Base-by-base conservation (phyloP, 108 stramenopile genomes). In the Cyclotella sp. region DNA sequence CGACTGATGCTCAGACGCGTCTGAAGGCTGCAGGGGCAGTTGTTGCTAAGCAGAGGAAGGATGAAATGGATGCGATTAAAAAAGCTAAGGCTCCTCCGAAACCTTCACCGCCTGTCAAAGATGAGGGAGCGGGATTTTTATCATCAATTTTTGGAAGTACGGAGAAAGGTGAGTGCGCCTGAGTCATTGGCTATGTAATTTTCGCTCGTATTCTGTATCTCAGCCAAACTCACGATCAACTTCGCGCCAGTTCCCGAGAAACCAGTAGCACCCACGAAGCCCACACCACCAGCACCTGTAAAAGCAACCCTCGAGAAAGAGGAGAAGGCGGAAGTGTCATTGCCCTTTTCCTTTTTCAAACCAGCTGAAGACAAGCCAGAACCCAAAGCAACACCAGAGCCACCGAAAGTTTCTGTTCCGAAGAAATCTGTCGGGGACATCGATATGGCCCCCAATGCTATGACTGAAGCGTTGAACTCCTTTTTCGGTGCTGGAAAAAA, bases 391-490 rank as follows among this genome's bases (percentile, higher is more conserved):
- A 34, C 28, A 28, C 29, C 46, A 30, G n/a, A 52, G 1, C 49
- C 67, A 19, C 49, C 22, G 10, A 52, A 40, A 30, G 9, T 16
- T 0, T 19, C 67, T 15, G 19, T 29, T 9, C 67, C 67, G n/a
- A 68, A 51, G 16, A 68, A 68, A 68, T 28, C 49, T 22, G 57
- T 27, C 24, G 26, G 14, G 8, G 72, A 82, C 2, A 60, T 81
- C 53, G 46, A 72, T 52, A 72, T 77, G 63, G 79, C 75, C 44
- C 73, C 77, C 0, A 80, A 81, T 53, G 70, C 82, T 3, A 83
- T 79, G 75, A 83, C 79, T 15, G 82, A 77, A 83, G 77, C 74
- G n/a, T 72, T 79, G 42, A 81, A 68, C 63, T 87, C 77, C 49
- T 82, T 81, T 46, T 84, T 81, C 45, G 79, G 84, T 54, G 62